Percentiles rank a stretch among this genome's conserved stretches.
Conservation (phyloP, 2,329 filamentous ascomycete species). For the Nannizziopsis barbatae region DNA sequence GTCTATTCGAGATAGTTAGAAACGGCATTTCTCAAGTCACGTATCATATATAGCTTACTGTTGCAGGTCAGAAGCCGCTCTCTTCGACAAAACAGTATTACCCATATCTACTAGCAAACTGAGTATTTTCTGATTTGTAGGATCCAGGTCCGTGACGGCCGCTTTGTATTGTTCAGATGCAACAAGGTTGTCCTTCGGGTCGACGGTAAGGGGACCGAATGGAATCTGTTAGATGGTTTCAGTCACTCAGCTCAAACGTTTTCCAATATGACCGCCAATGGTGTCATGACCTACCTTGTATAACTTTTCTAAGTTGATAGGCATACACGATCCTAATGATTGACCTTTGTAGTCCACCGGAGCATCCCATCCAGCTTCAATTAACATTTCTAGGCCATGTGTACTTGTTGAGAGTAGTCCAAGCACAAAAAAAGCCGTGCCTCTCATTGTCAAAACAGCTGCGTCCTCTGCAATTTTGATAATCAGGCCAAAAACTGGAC, state of each 20-base stretch:
- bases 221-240: conserved; percentile 21
- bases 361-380: conserved; percentile 85
- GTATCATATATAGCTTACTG: conserved; percentile 32
- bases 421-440: conserved; percentile 92
- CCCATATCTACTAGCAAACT: conserved; percentile 78
- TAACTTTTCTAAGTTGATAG: conserved; percentile 63
- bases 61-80: conserved; percentile 68
- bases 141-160: conserved; percentile 51
- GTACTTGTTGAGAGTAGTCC: conserved; percentile 84
- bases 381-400: conserved; percentile 83
- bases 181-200: conserved; percentile 34
- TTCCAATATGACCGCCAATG: not conserved
- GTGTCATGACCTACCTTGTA: conserved; percentile 51
- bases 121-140: conserved; percentile 60
- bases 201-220: conserved; percentile 30
- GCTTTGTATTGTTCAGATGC: conserved; percentile 42
- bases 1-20: conserved; percentile 32
- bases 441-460: conserved; percentile 81
- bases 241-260: not conserved
- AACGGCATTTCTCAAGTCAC: not conserved
- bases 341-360: conserved; percentile 72
- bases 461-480: conserved; percentile 79
- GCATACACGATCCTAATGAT: conserved; percentile 79
- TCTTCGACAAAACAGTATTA: conserved; percentile 86
- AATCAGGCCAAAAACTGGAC: conserved; percentile 77